phyloP scores from a whole-genome alignment of 1,284 basidiomycete species.

The Ceratobasidium sp. region DNA sequence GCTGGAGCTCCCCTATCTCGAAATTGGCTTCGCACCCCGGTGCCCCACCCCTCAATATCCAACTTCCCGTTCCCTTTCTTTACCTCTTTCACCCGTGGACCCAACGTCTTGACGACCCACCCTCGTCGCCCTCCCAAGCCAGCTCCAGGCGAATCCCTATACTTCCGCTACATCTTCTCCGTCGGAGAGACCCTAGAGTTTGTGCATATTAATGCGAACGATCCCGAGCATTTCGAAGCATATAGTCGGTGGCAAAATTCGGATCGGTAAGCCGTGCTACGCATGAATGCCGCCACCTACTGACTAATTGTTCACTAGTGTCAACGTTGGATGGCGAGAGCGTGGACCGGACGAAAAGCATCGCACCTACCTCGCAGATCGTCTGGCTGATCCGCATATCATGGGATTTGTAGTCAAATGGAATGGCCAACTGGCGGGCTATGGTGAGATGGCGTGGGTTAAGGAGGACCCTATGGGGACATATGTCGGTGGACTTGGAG shows the following conservation, averaged over 20 bases:
- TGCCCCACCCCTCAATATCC: constrained; percentile 43
- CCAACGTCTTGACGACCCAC: constrained; percentile 58
- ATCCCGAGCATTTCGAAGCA: constrained; percentile 54
- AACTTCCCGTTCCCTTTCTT: constrained; percentile 51
- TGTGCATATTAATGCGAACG: constrained; percentile 54
- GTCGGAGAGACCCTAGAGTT: constrained; percentile 56
- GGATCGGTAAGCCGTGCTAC: constrained; percentile 45
- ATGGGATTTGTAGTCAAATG: constrained; percentile 59
- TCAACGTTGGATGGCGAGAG: constrained; percentile 61
- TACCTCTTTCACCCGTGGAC: constrained; percentile 57
- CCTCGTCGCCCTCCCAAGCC: constrained; percentile 64
- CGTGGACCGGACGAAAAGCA: constrained; percentile 59
- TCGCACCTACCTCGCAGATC: constrained; percentile 53
- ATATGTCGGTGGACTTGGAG: constrained; percentile 48
- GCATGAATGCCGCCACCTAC: not conserved
- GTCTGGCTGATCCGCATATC: constrained; percentile 54
- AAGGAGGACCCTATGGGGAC: constrained; percentile 52
- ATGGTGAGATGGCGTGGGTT: constrained; percentile 59
- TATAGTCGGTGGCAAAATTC: constrained; percentile 63
- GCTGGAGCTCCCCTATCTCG: constrained; percentile 55
- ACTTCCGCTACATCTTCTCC: constrained; percentile 57
- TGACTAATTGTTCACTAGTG: constrained; percentile 39
- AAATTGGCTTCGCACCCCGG: constrained; percentile 53
- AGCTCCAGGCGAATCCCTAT: constrained; percentile 54
- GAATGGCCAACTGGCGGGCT: constrained; percentile 63